Evolutionary conservation across 352 stramenopile genomes (phyloP), one percentile per base, ranked within the genome.

Genomic region (Plasmopara halstedii): DNA sequence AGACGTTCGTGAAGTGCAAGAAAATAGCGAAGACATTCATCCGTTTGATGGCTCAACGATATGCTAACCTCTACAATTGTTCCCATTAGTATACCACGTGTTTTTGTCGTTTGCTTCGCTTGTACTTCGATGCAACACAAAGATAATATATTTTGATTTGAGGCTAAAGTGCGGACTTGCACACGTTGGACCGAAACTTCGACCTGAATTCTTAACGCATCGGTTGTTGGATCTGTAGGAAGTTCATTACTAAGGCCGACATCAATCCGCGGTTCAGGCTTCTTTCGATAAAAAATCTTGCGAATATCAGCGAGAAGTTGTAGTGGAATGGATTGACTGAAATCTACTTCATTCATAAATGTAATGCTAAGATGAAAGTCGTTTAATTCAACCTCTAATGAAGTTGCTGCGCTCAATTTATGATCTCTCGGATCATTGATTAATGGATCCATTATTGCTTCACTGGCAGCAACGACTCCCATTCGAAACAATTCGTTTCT

Each of bases 401-500:
- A n/a, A 25, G 26, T 48, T 9, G 34, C 5, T 20, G 17, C 1
- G 17, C 7, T 25, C 15, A 36, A 15, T 3, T 18, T 11, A 37
- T 49, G 37, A 11, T 14, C 32, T 6, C 11, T 29, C 11, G 1
- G 6, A 29, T 10, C 25, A 10, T 29, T 10, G 25, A 29, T 29
- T 17, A 17, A 41, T n/a, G 20, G 13, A 35, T 19, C 17, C 11
- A 22, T 5, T 13, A 50, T 51, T n/a, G 26, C 1, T 11, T 50
- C 23, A 13, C 23, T 14, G 19, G 29, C 15, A n/a, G n/a, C 26
- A 36, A n/a, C n/a, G n/a, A 47, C 7, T 13, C 18, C 36, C 22
- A 38, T 56, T 4, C 35, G 45, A 14, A 82, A 62, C 4, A 80
- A 26, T 17, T 80, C 56, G 17, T 73, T 70, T 21, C 58, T 63